phyloP scores from a whole-genome alignment of 495 filamentous ascomycete genomes.

The Aspergillus homomorphus region DNA sequence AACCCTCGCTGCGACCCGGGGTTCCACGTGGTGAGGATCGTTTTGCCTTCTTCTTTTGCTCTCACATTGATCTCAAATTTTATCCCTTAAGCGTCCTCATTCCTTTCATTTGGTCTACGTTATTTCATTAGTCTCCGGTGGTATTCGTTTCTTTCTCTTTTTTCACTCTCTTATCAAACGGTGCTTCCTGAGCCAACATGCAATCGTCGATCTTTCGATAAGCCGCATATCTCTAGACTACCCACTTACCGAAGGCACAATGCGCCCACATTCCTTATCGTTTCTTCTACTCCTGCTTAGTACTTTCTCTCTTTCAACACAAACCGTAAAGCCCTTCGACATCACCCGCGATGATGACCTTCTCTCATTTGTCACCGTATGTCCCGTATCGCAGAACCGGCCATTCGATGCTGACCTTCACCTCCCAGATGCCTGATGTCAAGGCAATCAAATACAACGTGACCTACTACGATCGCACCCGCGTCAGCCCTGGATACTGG shows the following conservation, averaged over 20 bases:
- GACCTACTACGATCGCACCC: slow-evolving; percentile 25
- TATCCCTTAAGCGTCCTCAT: background rate
- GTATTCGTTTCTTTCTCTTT: too few relatives aligned
- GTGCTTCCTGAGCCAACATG: background rate
- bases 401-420: background rate
- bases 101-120: background rate
- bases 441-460: slow-evolving; percentile 33
- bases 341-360: background rate
- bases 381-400: too few relatives aligned
- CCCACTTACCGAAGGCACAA: background rate
- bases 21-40: background rate
- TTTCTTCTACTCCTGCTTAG: background rate
- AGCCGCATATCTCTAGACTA: background rate
- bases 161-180: too few relatives aligned
- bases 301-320: background rate
- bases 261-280: background rate
- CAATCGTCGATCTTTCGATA: background rate
- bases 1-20: background rate
- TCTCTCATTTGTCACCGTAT: background rate
- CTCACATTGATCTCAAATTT: background rate
- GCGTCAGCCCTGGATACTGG: slow-evolving; percentile 33
- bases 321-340: background rate
- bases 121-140: background rate
- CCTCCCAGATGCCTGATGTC: slow-evolving; percentile 26
- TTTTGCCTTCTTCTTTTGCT: background rate